Percentiles rank a stretch among this genome's conserved stretches.
These are phyloP conservation scores for Kwoniella heveanensis DNA, from an alignment of 768 basidiomycete genomes.

Conservation along the genomic window DNA sequence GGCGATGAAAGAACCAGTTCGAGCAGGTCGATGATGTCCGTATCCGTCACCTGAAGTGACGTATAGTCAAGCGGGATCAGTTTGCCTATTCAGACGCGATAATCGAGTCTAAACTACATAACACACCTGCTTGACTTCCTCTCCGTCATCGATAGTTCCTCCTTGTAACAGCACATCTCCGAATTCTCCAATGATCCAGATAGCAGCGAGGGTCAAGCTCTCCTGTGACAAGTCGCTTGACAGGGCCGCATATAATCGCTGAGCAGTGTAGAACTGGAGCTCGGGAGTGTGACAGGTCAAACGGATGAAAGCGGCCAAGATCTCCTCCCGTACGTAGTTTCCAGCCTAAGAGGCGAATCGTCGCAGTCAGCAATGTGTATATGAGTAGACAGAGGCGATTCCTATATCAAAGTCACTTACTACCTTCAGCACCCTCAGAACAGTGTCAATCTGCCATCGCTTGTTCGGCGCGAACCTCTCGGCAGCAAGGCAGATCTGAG, in stretches of 20 bases:
- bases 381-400: background rate
- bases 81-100: background rate
- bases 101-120: background rate
- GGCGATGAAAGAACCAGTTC: slow-evolving; percentile 87
- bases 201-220: slow-evolving; percentile 84
- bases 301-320: slow-evolving; percentile 90
- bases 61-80: background rate
- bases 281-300: slow-evolving; percentile 96
- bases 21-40: slow-evolving; percentile 81
- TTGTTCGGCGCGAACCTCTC: slow-evolving; percentile 97
- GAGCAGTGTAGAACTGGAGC: slow-evolving; percentile 90
- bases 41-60: slow-evolving; percentile 67
- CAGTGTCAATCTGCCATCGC: slow-evolving; percentile 98
- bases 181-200: slow-evolving; percentile 97
- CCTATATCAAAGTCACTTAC: slow-evolving; percentile 60
- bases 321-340: slow-evolving; percentile 96
- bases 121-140: slow-evolving; percentile 69
- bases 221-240: slow-evolving; percentile 93
- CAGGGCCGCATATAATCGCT: slow-evolving; percentile 83
- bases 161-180: slow-evolving; percentile 84
- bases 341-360: slow-evolving; percentile 68
- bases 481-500: slow-evolving; percentile 91
- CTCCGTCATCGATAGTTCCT: slow-evolving; percentile 73
- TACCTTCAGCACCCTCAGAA: slow-evolving; percentile 84
- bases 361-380: background rate